Conservation (phyloP, 768 basidiomycete genomes). For the Podaxis sp. region DNA sequence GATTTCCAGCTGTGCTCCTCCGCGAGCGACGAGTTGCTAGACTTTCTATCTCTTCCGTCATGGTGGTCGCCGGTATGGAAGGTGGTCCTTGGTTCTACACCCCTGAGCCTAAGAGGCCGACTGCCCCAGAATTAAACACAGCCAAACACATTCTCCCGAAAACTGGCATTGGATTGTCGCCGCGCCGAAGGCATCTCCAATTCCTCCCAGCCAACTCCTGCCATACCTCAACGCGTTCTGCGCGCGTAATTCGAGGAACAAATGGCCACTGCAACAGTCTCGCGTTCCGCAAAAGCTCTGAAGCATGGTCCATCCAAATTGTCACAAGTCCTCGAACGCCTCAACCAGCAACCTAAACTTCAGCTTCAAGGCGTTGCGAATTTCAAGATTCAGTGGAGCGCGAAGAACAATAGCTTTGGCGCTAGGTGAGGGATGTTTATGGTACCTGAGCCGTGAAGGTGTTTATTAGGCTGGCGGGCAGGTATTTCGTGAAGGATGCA, state of each 20-base stretch:
- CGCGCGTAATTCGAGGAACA: not conserved
- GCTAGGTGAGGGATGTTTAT: slow-evolving; percentile 51
- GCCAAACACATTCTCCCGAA: slow-evolving; percentile 11
- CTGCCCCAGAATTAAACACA: slow-evolving; percentile 6
- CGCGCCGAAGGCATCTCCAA: not conserved
- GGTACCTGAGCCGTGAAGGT: not conserved
- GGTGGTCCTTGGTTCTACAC: not conserved
- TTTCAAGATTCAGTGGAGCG: slow-evolving; percentile 56
- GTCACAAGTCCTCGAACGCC: slow-evolving; percentile 48
- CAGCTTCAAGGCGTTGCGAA: slow-evolving; percentile 47
- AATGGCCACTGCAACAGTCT: slow-evolving; percentile 13
- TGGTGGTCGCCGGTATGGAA: not conserved
- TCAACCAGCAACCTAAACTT: slow-evolving; percentile 54
- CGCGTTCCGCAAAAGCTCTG: slow-evolving; percentile 10
- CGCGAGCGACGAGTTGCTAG: slow-evolving; percentile 59
- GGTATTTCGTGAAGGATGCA: slow-evolving; percentile 80
- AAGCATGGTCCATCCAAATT: slow-evolving; percentile 33
- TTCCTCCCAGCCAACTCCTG: not conserved
- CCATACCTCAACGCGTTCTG: not conserved
- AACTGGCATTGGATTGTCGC: not conserved
- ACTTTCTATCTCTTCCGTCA: slow-evolving; percentile 29
- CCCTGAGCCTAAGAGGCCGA: not conserved
- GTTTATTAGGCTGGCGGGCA: slow-evolving; percentile 23
- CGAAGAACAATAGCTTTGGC: slow-evolving; percentile 71
- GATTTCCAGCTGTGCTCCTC: slow-evolving; percentile 78